Evolutionary conservation across 805 yeast species (phyloP).

Genomic region (Kodamaea restingae): DNA sequence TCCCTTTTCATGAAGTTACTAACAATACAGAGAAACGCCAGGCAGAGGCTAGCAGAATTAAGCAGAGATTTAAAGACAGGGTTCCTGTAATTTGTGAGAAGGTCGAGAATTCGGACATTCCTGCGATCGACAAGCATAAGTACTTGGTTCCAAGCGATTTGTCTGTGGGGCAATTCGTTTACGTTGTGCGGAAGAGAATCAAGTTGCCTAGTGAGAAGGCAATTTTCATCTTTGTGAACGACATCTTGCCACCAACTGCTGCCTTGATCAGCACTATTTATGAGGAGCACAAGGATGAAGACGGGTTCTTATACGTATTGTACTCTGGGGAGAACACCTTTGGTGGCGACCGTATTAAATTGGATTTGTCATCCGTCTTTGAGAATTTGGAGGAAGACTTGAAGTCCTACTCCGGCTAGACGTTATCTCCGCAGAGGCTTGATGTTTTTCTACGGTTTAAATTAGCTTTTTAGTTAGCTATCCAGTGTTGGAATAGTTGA

Average conservation of each 20-base stretch:
- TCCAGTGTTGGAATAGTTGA: not conserved
- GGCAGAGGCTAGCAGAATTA: conserved; percentile 89
- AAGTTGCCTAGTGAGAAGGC: conserved; percentile 97
- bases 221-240: conserved; percentile 93
- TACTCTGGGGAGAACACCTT: conserved; percentile 98
- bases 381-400: conserved; percentile 16
- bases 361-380: conserved; percentile 10
- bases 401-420: conserved; percentile 7
- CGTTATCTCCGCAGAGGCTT: not conserved
- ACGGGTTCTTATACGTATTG: conserved; percentile 92
- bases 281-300: conserved; percentile 96
- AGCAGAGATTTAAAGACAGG: conserved; percentile 83
- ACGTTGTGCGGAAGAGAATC: conserved; percentile 94
- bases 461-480: not conserved
- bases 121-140: conserved; percentile 94
- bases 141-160: conserved; percentile 94
- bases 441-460: not conserved
- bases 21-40: conserved; percentile 68
- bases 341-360: conserved; percentile 45
- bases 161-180: conserved; percentile 97
- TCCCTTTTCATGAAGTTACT: conserved; percentile 1
- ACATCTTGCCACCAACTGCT: conserved; percentile 96
- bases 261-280: conserved; percentile 93
- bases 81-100: conserved; percentile 97
- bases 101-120: conserved; percentile 94